Evolutionary conservation across 1,139 yeast genomes (phyloP).

Genomic region (Taphrina deformans): DNA sequence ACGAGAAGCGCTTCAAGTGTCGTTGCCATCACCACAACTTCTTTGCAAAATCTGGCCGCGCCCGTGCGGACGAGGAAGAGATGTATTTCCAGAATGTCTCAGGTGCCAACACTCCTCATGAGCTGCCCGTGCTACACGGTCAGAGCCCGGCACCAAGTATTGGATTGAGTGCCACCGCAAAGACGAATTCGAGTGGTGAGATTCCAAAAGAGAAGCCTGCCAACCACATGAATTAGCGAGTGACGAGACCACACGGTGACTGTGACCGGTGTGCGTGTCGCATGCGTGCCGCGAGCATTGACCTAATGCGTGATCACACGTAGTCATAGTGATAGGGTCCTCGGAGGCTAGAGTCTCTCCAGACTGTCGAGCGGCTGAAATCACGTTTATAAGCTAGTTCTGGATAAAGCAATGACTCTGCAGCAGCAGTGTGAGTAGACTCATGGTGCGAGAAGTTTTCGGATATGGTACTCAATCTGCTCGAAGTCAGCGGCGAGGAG

Average conservation of each 20-base stretch:
- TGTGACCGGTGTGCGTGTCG: too few species aligned
- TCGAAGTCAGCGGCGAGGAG: neutral
- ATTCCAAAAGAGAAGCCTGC: neutral
- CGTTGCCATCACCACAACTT: conserved; percentile 4
- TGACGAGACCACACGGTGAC: too few species aligned
- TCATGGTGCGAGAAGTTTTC: neutral
- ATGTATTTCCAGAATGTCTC: neutral
- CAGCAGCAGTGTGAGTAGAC: neutral
- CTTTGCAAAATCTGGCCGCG: neutral
- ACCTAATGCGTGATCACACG: too few species aligned
- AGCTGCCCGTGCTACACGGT: neutral
- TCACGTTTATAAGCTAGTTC: neutral
- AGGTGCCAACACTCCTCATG: neutral
- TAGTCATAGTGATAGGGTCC: neutral
- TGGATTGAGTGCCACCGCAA: neutral
- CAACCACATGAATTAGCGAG: too few species aligned
- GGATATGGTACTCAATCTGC: neutral
- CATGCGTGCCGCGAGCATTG: too few species aligned
- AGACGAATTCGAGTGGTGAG: neutral
- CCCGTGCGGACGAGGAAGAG: neutral
- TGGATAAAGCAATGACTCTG: neutral
- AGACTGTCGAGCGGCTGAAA: neutral
- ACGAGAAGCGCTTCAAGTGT: conserved; percentile 7
- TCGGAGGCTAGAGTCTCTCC: neutral
- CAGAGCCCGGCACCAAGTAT: neutral